phyloP scores from a whole-genome alignment of 768 basidiomycete genomes.

The Cubamyces lactineus region DNA sequence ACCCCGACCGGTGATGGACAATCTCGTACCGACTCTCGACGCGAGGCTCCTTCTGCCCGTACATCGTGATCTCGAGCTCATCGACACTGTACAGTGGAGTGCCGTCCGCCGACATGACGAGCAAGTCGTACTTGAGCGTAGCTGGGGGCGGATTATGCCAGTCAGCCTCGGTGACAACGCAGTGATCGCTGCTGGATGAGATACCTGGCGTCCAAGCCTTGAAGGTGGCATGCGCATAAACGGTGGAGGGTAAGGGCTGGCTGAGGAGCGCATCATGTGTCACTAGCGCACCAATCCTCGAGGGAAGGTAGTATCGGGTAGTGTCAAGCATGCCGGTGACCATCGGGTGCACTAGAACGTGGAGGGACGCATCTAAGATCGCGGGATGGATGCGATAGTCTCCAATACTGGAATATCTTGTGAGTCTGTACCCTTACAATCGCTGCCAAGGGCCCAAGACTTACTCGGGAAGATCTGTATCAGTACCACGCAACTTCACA shows the following conservation, averaged over 20 bases:
- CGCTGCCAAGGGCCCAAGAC: background rate
- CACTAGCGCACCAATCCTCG: constrained; percentile 23
- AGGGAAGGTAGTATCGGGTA: constrained; percentile 39
- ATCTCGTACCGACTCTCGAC: constrained; percentile 28
- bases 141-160: constrained; percentile 17
- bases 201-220: constrained; percentile 36
- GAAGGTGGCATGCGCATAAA: constrained; percentile 33
- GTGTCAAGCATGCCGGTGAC: constrained; percentile 36
- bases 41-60: constrained; percentile 17
- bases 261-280: constrained; percentile 26
- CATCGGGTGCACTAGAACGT: constrained; percentile 36
- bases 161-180: background rate
- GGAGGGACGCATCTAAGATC: constrained; percentile 42
- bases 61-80: constrained; percentile 21
- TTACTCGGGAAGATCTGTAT: constrained; percentile 21
- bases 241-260: constrained; percentile 13
- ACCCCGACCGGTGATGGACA: constrained; percentile 20
- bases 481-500: constrained; percentile 23
- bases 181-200: background rate
- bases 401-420: constrained; percentile 18
- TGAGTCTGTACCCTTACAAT: background rate
- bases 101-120: constrained; percentile 34
- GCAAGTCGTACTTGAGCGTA: constrained; percentile 34
- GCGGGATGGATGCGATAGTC: constrained; percentile 42
- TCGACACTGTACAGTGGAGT: constrained; percentile 28